Conservation (phyloP, 805 yeast genomes). For the Metschnikowia hibisci region DNA sequence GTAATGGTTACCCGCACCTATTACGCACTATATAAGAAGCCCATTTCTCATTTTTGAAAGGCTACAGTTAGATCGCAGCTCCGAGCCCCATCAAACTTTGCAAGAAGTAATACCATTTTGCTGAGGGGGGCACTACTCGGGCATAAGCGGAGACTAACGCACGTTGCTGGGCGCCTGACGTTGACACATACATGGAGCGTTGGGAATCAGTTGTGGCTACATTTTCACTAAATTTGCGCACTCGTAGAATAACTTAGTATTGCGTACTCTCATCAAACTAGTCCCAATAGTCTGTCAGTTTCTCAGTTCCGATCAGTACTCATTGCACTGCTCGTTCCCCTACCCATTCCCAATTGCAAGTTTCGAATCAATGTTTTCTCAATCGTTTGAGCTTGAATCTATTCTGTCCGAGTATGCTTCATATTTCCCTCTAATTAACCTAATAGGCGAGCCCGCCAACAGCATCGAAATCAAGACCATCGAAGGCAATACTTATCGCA, state of each 20-base stretch:
- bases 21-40: conserved; percentile 3
- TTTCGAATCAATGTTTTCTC: background rate
- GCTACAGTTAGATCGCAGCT: conserved; percentile 18
- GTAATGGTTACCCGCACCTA: conserved; percentile 12
- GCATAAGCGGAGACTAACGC: conserved; percentile 21
- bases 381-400: background rate
- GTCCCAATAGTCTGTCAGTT: too few species aligned
- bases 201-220: conserved; percentile 25
- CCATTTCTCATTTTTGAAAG: background rate
- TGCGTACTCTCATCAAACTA: too few species aligned
- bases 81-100: conserved; percentile 18
- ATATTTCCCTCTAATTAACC: conserved; percentile 10
- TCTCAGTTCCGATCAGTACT: too few species aligned
- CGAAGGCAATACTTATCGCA: conserved; percentile 7
- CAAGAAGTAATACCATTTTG: conserved; percentile 5
- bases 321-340: too few species aligned
- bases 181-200: conserved; percentile 20
- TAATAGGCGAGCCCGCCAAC: background rate
- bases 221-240: conserved; percentile 7
- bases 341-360: too few species aligned
- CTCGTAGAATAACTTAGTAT: background rate
- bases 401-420: conserved; percentile 11
- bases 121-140: conserved; percentile 16
- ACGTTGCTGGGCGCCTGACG: conserved; percentile 27
- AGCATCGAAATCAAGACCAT: conserved; percentile 9